These are phyloP conservation scores for Penicillium palitans DNA, from an alignment of 2,329 filamentous ascomycete species.

Conservation along the genomic window DNA sequence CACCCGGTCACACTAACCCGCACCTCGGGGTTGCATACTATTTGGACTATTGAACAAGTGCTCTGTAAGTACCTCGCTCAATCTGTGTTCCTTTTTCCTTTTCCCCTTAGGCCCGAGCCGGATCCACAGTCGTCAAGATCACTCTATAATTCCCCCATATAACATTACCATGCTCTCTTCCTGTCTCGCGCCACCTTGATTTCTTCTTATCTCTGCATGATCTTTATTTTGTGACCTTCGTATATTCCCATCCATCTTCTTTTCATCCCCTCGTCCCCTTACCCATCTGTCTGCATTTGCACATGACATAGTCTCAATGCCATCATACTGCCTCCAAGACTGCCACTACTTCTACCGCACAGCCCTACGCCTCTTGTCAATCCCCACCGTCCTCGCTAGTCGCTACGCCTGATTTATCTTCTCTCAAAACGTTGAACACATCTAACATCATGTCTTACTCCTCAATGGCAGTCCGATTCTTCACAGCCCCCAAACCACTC, in stretches of 20 bases:
- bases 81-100: neutral
- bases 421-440: constrained; percentile 19
- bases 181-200: neutral
- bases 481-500: constrained; percentile 70
- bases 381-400: constrained; percentile 75
- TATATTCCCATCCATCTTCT: neutral
- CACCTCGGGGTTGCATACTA: constrained; percentile 10
- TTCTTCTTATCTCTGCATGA: neutral
- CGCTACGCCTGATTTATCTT: constrained; percentile 58
- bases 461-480: constrained; percentile 67
- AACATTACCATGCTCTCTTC: constrained; percentile 6
- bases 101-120: constrained; percentile 24
- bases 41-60: neutral
- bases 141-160: neutral
- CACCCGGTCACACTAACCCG: constrained; percentile 13
- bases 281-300: constrained; percentile 13
- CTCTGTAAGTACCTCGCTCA: constrained; percentile 22
- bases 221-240: neutral
- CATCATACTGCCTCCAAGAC: constrained; percentile 77
- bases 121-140: constrained; percentile 1
- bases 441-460: constrained; percentile 61
- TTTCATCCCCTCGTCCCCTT: constrained; percentile 4
- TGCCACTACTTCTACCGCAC: constrained; percentile 94
- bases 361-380: constrained; percentile 79
- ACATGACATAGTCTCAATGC: constrained; percentile 63